A percentile compares a stretch with the other conserved stretches of the same genome.
Conservation (phyloP, 306 rosid species). For the Citrullus mucosospermus region DNA sequence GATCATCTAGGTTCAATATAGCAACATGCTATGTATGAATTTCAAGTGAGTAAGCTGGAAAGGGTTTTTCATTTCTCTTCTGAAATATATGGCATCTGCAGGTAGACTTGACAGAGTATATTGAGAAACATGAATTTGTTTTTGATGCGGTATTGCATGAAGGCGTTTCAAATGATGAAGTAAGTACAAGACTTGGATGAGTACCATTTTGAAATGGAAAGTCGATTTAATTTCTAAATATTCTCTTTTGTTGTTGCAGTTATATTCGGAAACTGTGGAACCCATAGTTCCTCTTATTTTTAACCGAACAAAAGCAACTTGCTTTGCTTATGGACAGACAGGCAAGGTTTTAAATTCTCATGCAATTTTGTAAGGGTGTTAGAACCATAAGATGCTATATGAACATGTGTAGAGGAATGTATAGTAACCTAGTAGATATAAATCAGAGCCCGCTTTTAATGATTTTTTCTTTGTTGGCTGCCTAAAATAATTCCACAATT, state of each 20-base stretch:
- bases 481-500: not conserved
- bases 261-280: constrained; percentile 91
- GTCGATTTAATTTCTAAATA: not conserved
- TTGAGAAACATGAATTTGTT: constrained; percentile 90
- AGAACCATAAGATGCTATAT: not conserved
- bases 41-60: not conserved
- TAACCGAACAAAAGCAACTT: constrained; percentile 94
- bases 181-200: constrained; percentile 14
- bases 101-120: constrained; percentile 92
- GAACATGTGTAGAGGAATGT: not conserved
- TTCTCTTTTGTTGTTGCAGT: constrained; percentile 24
- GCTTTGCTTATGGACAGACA: constrained; percentile 99
- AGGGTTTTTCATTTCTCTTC: not conserved
- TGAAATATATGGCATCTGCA: constrained; percentile 18
- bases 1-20: not conserved
- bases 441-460: not conserved
- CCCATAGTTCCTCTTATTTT: constrained; percentile 97
- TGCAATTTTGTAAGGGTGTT: not conserved
- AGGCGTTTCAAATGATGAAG: constrained; percentile 95
- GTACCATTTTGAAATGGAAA: not conserved
- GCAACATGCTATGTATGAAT: not conserved
- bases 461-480: not conserved
- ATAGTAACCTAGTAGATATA: not conserved
- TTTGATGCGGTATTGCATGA: constrained; percentile 96
- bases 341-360: constrained; percentile 35